A percentile compares a stretch with the other conserved stretches of the same genome.
Evolutionary conservation across 495 filamentous ascomycete genomes (phyloP).

Genomic region (Talaromyces ruber): DNA sequence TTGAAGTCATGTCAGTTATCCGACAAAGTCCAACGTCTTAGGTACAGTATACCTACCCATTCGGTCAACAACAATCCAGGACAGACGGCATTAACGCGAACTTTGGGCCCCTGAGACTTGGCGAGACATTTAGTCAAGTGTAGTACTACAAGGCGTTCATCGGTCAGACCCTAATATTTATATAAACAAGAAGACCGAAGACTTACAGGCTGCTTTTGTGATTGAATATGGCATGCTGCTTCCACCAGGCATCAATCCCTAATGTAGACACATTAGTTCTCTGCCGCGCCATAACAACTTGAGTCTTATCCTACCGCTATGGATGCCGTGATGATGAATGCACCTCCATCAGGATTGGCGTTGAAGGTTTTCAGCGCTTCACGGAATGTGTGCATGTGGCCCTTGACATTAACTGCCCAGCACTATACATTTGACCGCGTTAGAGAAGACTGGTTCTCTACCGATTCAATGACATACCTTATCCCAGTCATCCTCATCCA

Average conservation of each 20-base stretch:
- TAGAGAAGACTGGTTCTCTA: not conserved
- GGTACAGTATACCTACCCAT: slow-evolving; percentile 42
- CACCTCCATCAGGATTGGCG: slow-evolving; percentile 59
- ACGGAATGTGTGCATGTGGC: slow-evolving; percentile 52
- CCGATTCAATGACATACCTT: slow-evolving; percentile 30
- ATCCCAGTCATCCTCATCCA: slow-evolving; percentile 63
- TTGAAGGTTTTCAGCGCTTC: slow-evolving; percentile 58
- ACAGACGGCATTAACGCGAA: slow-evolving; percentile 58
- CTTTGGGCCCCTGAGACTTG: slow-evolving; percentile 52
- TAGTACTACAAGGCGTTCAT: slow-evolving; percentile 28
- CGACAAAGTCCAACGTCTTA: not conserved
- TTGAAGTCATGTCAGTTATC: not conserved
- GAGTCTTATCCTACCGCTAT: slow-evolving; percentile 35
- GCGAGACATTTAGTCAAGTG: slow-evolving; percentile 72
- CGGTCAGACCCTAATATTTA: not conserved
- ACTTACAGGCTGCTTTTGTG: slow-evolving; percentile 52
- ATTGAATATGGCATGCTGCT: slow-evolving; percentile 59
- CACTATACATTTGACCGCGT: slow-evolving; percentile 30
- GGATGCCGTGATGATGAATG: slow-evolving; percentile 59
- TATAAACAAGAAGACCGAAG: not conserved
- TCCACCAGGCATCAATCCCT: slow-evolving; percentile 41
- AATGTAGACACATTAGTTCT: not conserved
- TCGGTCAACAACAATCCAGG: slow-evolving; percentile 64
- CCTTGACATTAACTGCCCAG: slow-evolving; percentile 64
- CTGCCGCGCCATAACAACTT: not conserved